phyloP scores from a whole-genome alignment of 208 protist species.

The Histomonas meleagridis region DNA sequence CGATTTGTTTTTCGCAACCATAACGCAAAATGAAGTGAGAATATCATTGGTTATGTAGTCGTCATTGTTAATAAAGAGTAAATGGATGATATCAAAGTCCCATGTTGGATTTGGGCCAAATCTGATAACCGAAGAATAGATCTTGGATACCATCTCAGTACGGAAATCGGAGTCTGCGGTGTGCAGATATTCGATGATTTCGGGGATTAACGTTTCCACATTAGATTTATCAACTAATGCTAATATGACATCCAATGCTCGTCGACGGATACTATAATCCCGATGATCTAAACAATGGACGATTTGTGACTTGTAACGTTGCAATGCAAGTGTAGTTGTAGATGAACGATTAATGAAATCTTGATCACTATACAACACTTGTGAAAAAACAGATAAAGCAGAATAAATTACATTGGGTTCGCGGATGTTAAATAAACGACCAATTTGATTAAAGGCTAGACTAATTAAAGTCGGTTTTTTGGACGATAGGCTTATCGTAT shows the following conservation, averaged over 20 bases:
- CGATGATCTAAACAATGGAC: background rate
- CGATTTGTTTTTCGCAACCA: background rate
- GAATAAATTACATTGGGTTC: constrained; percentile 3
- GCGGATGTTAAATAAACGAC: background rate
- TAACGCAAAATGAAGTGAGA: background rate
- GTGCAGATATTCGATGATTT: background rate
- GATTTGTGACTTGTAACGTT: background rate
- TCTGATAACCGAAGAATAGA: background rate
- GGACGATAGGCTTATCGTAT: background rate
- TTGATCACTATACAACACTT: background rate
- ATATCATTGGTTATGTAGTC: background rate
- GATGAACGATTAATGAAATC: background rate
- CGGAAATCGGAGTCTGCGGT: background rate
- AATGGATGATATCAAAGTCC: background rate
- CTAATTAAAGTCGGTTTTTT: background rate
- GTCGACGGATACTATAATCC: background rate
- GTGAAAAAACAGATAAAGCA: background rate
- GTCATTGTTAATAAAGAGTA: background rate
- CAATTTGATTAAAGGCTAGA: constrained; percentile 21
- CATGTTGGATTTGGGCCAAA: background rate
- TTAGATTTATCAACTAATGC: background rate
- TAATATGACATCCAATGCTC: background rate
- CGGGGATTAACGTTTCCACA: background rate
- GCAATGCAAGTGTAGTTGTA: background rate
- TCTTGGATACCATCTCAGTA: background rate